These are phyloP conservation scores for Trametes hirsuta DNA, from an alignment of 1,284 basidiomycete species.

Conservation along the genomic window DNA sequence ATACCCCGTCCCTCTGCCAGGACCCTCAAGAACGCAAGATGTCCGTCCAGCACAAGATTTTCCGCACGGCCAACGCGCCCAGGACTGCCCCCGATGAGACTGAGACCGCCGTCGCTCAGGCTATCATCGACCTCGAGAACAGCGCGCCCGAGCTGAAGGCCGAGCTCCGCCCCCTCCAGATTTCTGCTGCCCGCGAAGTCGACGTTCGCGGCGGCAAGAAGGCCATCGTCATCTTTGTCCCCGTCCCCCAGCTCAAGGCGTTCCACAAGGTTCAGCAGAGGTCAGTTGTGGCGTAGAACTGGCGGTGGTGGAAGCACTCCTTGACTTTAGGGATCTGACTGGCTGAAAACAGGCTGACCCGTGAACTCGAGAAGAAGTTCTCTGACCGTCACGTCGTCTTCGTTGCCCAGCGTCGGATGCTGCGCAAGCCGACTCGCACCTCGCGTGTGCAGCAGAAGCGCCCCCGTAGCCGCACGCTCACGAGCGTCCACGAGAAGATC, in stretches of 20 bases:
- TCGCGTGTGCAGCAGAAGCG: constrained; percentile 95
- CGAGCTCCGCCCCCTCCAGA: constrained; percentile 95
- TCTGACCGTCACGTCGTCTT: constrained; percentile 99
- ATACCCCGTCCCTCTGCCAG: constrained; percentile 31
- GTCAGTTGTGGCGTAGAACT: constrained; percentile 50
- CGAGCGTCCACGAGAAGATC: constrained; percentile 96
- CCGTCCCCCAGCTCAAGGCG: constrained; percentile 96
- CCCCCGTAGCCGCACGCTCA: constrained; percentile 96
- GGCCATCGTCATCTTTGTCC: constrained; percentile 98
- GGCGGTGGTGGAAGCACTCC: neutral
- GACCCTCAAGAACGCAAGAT: constrained; percentile 52
- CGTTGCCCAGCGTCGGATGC: constrained; percentile 97
- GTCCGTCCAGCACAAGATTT: constrained; percentile 86
- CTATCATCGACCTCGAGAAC: constrained; percentile 96
- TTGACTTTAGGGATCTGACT: constrained; percentile 6
- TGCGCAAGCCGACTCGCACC: constrained; percentile 95
- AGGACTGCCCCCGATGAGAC: constrained; percentile 88
- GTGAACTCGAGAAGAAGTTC: constrained; percentile 99
- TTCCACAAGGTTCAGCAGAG: constrained; percentile 99
- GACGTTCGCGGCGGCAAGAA: constrained; percentile 99
- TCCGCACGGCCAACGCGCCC: constrained; percentile 96
- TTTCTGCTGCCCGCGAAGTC: constrained; percentile 97
- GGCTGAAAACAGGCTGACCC: constrained; percentile 76
- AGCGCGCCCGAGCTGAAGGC: constrained; percentile 98
- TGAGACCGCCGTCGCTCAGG: constrained; percentile 93